Evolutionary conservation across 116 monocot genomes (phyloP).

Genomic region (Trichopus zeylanicus): DNA sequence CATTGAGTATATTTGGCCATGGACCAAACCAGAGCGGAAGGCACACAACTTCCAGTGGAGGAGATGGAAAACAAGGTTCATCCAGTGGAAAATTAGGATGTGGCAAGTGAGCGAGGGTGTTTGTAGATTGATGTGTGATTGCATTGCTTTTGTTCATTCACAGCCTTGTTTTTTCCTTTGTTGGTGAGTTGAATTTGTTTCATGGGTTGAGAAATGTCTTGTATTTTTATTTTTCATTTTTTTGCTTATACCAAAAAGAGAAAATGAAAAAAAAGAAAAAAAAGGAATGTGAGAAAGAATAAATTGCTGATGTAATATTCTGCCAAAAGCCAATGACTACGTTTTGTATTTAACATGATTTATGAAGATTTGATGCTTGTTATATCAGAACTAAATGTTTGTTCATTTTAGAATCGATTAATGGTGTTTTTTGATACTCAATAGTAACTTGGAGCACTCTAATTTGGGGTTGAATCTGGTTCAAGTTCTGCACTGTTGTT

Average conservation of each 20-base stretch:
- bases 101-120: neutral
- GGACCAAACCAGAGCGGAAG: neutral
- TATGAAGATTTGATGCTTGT: too few relatives aligned
- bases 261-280: neutral
- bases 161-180: neutral
- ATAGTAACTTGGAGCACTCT: too few relatives aligned
- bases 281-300: too few relatives aligned
- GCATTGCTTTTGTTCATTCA: too few relatives aligned
- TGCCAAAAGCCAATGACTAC: neutral
- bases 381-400: too few relatives aligned
- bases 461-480: too few relatives aligned
- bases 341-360: too few relatives aligned
- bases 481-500: too few relatives aligned
- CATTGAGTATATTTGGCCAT: neutral
- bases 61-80: neutral
- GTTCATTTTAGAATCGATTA: too few relatives aligned
- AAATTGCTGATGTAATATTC: neutral
- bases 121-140: neutral
- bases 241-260: neutral
- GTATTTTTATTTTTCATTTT: neutral
- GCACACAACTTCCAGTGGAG: neutral
- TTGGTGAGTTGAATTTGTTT: neutral
- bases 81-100: neutral
- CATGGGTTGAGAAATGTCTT: neutral
- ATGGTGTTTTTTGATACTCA: too few relatives aligned